Evolutionary conservation across 164 flowering plant species (phyloP), one percentile per base, ranked within the genome.

Genomic region (Protea cynaroides): DNA sequence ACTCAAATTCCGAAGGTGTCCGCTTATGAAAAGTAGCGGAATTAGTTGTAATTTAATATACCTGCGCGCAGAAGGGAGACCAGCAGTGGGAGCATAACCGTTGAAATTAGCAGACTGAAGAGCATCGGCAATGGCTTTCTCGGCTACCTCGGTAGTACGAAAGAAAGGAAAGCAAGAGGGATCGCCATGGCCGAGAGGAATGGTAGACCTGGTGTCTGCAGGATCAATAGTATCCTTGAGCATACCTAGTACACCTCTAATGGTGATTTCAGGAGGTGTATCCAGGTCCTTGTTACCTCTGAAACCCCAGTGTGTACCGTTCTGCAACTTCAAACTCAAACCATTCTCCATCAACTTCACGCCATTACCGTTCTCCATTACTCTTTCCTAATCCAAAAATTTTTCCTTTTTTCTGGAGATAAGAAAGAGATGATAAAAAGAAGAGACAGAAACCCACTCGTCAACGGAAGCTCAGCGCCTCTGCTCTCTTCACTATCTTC

Each of bases 151-250:
- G 17, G 75, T 69, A 0, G 83, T 72, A 14, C 77, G 59, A 54
- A 79, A 82, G 59, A 74, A 59, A 4, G 81, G 74, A 29, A 77
- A 79, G 10, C 29, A 63, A 18, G 81, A 75, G 11, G 85, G 83
- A 19, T 82, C 86, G 0, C 82, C 81, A 61, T 73, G 77, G 63
- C 83, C 80, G 8, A 82, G 78, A 54, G 69, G 77, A 23, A 79
- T 69, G 1, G 58, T 37, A 1, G 73, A 44, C 25, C 78, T 69
- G 18, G 9, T 15, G 38, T 75, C 80, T 50, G 50, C 52, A 19
- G 51, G 19, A 38, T 72, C 65, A 4, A 79, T 44, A 29, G 69
- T 57, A 4, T 24, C 25, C 61, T 38, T 71, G 14, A 81, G 0
- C 15, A n/a, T 65, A 13, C 62, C 44, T 7, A 81, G 70, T 12